Evolutionary conservation across 108 stramenopile genomes (phyloP).

Genomic region (Aureococcus anophagefferens): DNA sequence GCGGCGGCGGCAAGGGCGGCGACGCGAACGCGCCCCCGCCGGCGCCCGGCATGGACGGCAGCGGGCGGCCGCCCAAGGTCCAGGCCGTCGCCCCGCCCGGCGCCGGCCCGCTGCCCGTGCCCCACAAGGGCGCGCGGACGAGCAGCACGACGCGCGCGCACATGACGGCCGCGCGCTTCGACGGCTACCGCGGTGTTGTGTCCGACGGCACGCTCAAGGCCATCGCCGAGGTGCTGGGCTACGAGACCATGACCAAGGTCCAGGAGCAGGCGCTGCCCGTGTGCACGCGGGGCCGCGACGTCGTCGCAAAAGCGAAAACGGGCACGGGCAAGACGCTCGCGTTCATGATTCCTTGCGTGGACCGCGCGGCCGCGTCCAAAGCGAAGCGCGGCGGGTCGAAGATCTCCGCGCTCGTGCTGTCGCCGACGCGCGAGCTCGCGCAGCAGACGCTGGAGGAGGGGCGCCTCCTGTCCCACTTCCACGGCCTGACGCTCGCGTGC

Average conservation of each 20-base stretch:
- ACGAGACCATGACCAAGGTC: slow-evolving; percentile 77
- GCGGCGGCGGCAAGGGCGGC: too few species aligned
- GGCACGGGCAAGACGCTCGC: slow-evolving; percentile 80
- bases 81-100: background rate
- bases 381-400: slow-evolving; percentile 10
- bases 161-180: slow-evolving; percentile 35
- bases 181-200: slow-evolving; percentile 23
- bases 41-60: background rate
- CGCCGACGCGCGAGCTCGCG: slow-evolving; percentile 87
- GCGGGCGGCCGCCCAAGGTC: background rate
- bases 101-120: background rate
- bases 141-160: slow-evolving; percentile 1
- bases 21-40: too few species aligned
- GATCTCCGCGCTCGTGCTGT: slow-evolving; percentile 63
- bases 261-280: slow-evolving; percentile 67
- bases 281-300: slow-evolving; percentile 40
- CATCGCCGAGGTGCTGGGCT: slow-evolving; percentile 52
- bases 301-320: slow-evolving; percentile 86
- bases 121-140: background rate
- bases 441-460: slow-evolving; percentile 74
- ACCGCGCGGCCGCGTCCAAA: slow-evolving; percentile 27
- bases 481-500: slow-evolving; percentile 29
- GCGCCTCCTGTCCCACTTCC: slow-evolving; percentile 36
- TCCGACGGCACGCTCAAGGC: slow-evolving; percentile 37
- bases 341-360: slow-evolving; percentile 63